These are phyloP conservation scores for Lodderomyces beijingensis DNA, from an alignment of 1,139 yeast species.

Conservation along the genomic window DNA sequence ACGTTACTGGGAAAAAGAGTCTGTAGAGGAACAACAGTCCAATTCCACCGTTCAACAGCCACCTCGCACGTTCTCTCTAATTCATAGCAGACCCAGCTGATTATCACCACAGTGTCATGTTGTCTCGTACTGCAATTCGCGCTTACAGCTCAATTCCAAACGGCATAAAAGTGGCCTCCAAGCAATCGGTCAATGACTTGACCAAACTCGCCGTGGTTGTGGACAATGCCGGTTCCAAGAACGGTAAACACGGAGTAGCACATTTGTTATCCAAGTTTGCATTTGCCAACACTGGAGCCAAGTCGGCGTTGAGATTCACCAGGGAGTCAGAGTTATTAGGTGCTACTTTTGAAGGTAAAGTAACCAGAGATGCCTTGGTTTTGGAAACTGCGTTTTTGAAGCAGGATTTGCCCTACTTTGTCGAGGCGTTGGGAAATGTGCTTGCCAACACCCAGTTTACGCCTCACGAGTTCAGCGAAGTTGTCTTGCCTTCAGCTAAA, in stretches of 20 bases:
- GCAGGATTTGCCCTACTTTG: conserved; percentile 88
- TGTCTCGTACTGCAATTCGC: conserved; percentile 43
- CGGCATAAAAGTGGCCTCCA: conserved; percentile 41
- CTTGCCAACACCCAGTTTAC: conserved; percentile 70
- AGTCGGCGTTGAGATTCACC: conserved; percentile 87
- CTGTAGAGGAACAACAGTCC: no score
- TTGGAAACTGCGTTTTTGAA: conserved; percentile 79
- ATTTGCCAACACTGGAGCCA: conserved; percentile 76
- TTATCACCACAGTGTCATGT: no score
- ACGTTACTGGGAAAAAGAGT: no score
- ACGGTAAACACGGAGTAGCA: conserved; percentile 74
- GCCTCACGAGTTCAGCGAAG: conserved; percentile 78
- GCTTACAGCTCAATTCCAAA: conserved; percentile 46
- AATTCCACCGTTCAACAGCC: neutral
- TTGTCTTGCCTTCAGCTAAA: conserved; percentile 74
- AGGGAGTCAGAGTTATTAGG: conserved; percentile 96
- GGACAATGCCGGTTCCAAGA: conserved; percentile 80
- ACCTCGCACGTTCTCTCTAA: no score
- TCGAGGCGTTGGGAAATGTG: conserved; percentile 78
- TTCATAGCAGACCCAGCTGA: no score
- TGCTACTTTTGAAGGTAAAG: conserved; percentile 64
- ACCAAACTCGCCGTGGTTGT: conserved; percentile 69
- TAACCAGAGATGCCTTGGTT: conserved; percentile 81
- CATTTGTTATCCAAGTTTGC: conserved; percentile 83
- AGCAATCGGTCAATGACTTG: conserved; percentile 57